Conservation (phyloP, 768 basidiomycete genomes). For the Kwoniella bestiolae region DNA sequence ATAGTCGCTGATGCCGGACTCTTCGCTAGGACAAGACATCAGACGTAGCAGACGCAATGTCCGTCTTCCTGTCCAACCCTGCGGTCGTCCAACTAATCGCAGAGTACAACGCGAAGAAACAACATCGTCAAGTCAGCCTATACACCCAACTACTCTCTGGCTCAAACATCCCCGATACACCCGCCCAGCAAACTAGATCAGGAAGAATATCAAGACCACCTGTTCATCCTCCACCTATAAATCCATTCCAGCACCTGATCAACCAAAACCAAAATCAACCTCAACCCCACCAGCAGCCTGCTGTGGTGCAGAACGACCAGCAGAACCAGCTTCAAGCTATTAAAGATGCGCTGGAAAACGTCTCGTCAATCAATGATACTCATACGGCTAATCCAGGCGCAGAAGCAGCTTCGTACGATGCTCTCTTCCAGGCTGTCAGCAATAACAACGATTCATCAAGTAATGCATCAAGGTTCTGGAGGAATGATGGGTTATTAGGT, state of each 20-base stretch:
- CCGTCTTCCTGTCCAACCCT: conserved; percentile 17
- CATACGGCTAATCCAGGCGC: background rate
- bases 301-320: background rate
- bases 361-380: conserved; percentile 4
- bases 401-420: conserved; percentile 17
- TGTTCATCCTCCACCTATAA: conserved; percentile 5
- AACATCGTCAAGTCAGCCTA: conserved; percentile 18
- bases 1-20: background rate
- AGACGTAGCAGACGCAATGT: conserved; percentile 21
- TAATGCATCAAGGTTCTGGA: conserved; percentile 10
- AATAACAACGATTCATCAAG: background rate
- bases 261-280: background rate
- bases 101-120: conserved; percentile 19
- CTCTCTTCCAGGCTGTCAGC: conserved; percentile 17
- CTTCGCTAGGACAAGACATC: background rate
- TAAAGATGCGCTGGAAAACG: conserved; percentile 26
- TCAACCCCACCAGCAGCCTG: background rate
- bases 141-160: conserved; percentile 20
- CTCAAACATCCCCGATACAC: conserved; percentile 19
- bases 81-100: conserved; percentile 23
- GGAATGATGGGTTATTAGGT: conserved; percentile 9
- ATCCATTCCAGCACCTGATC: conserved; percentile 14
- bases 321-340: conserved; percentile 23
- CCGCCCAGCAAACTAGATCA: conserved; percentile 31
- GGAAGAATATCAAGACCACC: conserved; percentile 37